Percentiles rank a stretch among this genome's conserved stretches.
phyloP scores from a whole-genome alignment of 306 rosid species.

The Inga oerstediana region DNA sequence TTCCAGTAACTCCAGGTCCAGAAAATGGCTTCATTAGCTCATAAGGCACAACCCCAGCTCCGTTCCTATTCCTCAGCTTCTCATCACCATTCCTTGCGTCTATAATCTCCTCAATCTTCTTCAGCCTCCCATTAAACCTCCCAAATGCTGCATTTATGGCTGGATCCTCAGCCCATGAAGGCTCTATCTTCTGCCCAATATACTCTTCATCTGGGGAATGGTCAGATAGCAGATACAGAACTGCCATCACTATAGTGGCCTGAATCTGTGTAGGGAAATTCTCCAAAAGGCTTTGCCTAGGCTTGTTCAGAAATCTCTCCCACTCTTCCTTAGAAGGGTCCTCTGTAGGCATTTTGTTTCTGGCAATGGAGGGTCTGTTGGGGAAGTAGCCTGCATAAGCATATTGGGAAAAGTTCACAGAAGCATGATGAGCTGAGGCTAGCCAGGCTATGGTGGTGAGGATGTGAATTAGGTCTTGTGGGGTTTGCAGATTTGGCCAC shows the following conservation, averaged over 20 bases:
- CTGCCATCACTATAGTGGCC: constrained; percentile 39
- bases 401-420: constrained; percentile 50
- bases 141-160: constrained; percentile 36
- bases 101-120: constrained; percentile 46
- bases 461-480: constrained; percentile 35
- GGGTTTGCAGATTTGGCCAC: constrained; percentile 55
- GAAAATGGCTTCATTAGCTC: constrained; percentile 57
- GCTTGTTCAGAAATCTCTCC: constrained; percentile 39
- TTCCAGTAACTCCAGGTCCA: constrained; percentile 52
- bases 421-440: constrained; percentile 53
- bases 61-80: constrained; percentile 41
- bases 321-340: constrained; percentile 47
- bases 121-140: constrained; percentile 37
- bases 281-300: constrained; percentile 41
- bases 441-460: constrained; percentile 46
- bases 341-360: constrained; percentile 53
- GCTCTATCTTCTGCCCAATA: constrained; percentile 38
- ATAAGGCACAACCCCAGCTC: constrained; percentile 53
- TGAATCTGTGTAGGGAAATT: constrained; percentile 56
- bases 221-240: constrained; percentile 43
- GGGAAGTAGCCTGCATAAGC: constrained; percentile 50
- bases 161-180: constrained; percentile 44
- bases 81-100: constrained; percentile 46
- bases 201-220: constrained; percentile 58
- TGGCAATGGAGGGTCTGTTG: constrained; percentile 41